Percentiles rank a stretch among this genome's conserved stretches.
Evolutionary conservation across 495 filamentous ascomycete species (phyloP).

Genomic region (Parmelia sp.): DNA sequence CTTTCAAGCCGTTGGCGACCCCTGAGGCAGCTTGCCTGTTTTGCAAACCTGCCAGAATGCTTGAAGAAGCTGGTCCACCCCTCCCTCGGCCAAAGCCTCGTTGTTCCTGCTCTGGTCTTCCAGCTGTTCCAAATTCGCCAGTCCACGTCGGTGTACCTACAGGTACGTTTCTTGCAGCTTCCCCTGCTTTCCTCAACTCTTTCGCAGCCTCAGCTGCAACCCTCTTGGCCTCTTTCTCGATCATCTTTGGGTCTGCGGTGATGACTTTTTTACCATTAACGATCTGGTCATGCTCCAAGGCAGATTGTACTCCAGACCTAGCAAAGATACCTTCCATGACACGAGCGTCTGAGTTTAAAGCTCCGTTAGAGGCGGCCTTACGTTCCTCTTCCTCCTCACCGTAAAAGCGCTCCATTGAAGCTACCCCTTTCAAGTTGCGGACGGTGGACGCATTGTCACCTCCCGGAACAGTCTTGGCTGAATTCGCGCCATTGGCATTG

Average conservation of each 20-base stretch:
- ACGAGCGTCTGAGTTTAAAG: conserved; percentile 49
- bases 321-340: conserved; percentile 85
- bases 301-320: conserved; percentile 72
- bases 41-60: conserved; percentile 55
- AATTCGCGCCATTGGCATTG: conserved; percentile 13
- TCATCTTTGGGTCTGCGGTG: conserved; percentile 60
- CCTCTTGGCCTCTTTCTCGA: conserved; percentile 72
- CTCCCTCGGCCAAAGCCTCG: conserved; percentile 31
- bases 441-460: conserved; percentile 30
- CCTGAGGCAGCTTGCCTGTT: conserved; percentile 44
- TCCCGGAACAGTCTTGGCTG: conserved; percentile 11
- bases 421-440: conserved; percentile 50
- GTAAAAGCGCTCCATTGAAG: conserved; percentile 50
- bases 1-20: conserved; percentile 27
- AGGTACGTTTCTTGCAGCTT: conserved; percentile 61
- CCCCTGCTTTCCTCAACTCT: conserved; percentile 64
- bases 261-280: conserved; percentile 60
- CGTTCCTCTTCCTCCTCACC: conserved; percentile 37
- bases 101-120: conserved; percentile 42
- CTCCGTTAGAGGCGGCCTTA: conserved; percentile 39
- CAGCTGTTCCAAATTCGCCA: conserved; percentile 68
- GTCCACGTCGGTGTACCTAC: conserved; percentile 94
- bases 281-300: conserved; percentile 84
- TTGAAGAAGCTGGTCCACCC: conserved; percentile 46
- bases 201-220: conserved; percentile 72